phyloP scores from a whole-genome alignment of 805 yeast genomes.

The Metschnikowia corniflorae region DNA sequence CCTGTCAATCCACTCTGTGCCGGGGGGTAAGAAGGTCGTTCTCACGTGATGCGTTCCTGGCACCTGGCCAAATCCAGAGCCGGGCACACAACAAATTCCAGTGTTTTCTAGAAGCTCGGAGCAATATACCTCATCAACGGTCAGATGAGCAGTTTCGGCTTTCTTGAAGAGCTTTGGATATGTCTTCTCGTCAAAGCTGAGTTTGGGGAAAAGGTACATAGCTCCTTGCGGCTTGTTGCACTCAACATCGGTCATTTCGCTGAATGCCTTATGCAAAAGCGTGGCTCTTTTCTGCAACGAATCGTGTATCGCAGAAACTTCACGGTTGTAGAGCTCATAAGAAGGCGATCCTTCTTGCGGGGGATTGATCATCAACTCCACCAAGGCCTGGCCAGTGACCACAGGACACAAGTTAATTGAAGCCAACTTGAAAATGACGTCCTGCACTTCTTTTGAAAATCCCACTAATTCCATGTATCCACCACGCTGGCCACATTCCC shows the following conservation, averaged over 20 bases:
- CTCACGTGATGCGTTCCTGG: constrained; percentile 88
- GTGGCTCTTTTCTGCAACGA: constrained; percentile 63
- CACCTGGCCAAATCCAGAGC: constrained; percentile 93
- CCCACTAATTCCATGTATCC: constrained; percentile 96
- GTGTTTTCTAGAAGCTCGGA: constrained; percentile 76
- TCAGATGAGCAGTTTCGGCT: constrained; percentile 54
- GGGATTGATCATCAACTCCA: constrained; percentile 91
- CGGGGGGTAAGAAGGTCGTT: constrained; percentile 96
- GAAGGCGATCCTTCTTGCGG: constrained; percentile 78
- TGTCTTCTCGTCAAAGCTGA: constrained; percentile 48
- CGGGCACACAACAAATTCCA: constrained; percentile 97
- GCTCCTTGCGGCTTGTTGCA: constrained; percentile 96
- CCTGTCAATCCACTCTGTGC: constrained; percentile 76
- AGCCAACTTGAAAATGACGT: constrained; percentile 76
- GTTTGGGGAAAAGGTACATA: constrained; percentile 90
- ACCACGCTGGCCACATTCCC: constrained; percentile 99
- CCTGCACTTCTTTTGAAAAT: constrained; percentile 64
- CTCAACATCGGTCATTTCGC: constrained; percentile 70
- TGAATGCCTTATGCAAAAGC: constrained; percentile 65
- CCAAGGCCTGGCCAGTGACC: constrained; percentile 89
- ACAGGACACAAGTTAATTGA: constrained; percentile 92
- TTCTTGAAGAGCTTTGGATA: constrained; percentile 54
- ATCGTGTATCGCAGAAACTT: constrained; percentile 57
- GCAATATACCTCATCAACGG: constrained; percentile 89
- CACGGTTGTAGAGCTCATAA: constrained; percentile 60